These are phyloP conservation scores for Pseudogymnoascus sp. DNA, from an alignment of 2,329 filamentous ascomycete genomes.

Conservation along the genomic window DNA sequence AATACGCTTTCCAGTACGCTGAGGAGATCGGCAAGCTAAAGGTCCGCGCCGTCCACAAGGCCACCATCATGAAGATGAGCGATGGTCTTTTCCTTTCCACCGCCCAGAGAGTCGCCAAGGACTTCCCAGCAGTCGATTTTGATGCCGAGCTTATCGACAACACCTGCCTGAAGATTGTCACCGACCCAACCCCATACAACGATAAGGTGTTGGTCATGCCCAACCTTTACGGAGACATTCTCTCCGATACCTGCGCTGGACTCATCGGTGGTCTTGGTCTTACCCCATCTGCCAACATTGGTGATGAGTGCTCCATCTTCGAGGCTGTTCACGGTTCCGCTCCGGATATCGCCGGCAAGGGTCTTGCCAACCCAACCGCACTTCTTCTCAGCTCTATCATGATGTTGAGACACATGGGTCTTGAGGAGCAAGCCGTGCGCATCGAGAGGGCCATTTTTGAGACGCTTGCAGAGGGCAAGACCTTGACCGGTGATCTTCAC, in stretches of 20 bases:
- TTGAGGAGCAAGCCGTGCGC: slow-evolving; percentile 71
- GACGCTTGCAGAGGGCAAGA: slow-evolving; percentile 91
- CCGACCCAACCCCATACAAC: slow-evolving; percentile 92
- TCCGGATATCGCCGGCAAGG: slow-evolving; percentile 93
- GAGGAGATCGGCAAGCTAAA: slow-evolving; percentile 88
- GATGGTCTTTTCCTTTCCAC: slow-evolving; percentile 95
- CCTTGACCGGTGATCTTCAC: slow-evolving; percentile 89
- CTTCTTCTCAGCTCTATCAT: slow-evolving; percentile 94
- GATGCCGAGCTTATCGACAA: slow-evolving; percentile 98
- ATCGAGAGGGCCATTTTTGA: slow-evolving; percentile 95
- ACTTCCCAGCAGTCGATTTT: slow-evolving; percentile 93
- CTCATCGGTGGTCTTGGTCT: slow-evolving; percentile 95
- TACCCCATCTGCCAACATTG: slow-evolving; percentile 96
- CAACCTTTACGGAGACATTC: slow-evolving; percentile 98
- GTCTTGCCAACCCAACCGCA: slow-evolving; percentile 92
- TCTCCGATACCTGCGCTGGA: slow-evolving; percentile 98
- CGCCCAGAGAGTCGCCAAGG: slow-evolving; percentile 78
- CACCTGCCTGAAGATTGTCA: slow-evolving; percentile 98
- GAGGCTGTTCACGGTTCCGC: slow-evolving; percentile 98
- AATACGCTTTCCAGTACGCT: slow-evolving; percentile 97
- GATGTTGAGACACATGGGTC: slow-evolving; percentile 98
- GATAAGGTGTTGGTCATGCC: slow-evolving; percentile 98
- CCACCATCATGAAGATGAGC: slow-evolving; percentile 99
- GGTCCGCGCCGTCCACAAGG: slow-evolving; percentile 98
- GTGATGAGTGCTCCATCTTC: slow-evolving; percentile 98